Evolutionary conservation across 495 filamentous ascomycete species (phyloP), one percentile per base, ranked within the genome.

Genomic region (Jackrogersella minutella): DNA sequence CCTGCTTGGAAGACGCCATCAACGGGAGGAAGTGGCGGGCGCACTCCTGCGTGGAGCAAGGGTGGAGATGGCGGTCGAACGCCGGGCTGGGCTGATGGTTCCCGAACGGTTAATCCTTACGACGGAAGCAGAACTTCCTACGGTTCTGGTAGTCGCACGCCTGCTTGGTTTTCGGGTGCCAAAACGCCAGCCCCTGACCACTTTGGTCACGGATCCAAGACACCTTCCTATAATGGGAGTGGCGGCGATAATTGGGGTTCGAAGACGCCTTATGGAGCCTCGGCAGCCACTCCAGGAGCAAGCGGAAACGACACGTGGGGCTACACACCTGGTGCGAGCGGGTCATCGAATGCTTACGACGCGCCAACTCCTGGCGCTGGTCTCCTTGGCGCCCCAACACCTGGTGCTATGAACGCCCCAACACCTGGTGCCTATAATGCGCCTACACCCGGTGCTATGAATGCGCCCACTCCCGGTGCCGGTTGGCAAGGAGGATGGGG

Each of bases 71-170:
- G 84, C 22, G 80, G 82, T 21, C 86, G 92, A 43, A 95, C 91
- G 2, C 91, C 92, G 2, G 88, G 90, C 6, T 94, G 91, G 91
- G 89, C 88, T 61, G 90, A 89, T 64, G 87, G 87, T 46, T 90
- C 84, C 5, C 87, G 86, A 58, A 93, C 90, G n/a, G 85, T 87
- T 19, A 92, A 91, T 56, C 87, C 89, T 2, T 91, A 92, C 72
- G 92, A 94, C 71, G 93, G 92, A 49, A 90, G 80, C 69, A 86
- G 91, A 31, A 95, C 90, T 8, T 60, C 94, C 85, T 82, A 90
- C 53, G 89, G 82, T 8, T 76, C 77, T 3, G 80, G 82, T 31
- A 74, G 74, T 9, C 80, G 82, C 49, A 83, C 82, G 5, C 82
- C 78, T 16, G 83, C 79, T n/a, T 84, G 81, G 75, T 79, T 80